A percentile compares a stretch with the other conserved stretches of the same genome.
phyloP scores from a whole-genome alignment of 1,139 yeast species.

The Magnusiomyces paraingens region DNA sequence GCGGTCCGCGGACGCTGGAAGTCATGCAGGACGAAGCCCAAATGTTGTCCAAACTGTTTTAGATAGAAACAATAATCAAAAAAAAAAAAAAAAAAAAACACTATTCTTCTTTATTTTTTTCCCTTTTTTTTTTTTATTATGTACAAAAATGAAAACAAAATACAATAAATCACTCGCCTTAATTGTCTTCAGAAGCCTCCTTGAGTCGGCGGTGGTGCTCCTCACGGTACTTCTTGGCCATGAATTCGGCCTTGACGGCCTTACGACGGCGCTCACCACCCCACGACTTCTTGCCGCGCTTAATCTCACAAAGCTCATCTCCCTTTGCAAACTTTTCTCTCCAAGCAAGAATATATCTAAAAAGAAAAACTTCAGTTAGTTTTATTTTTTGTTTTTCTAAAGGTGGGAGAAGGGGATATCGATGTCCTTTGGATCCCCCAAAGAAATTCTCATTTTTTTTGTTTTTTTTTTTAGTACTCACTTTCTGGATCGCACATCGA shows the following conservation, averaged over 20 bases:
- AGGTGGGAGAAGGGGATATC: no score
- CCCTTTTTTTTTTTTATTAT: not conserved
- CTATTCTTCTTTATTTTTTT: not conserved
- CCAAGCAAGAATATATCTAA: constrained; percentile 40
- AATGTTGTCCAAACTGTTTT: constrained; percentile 42
- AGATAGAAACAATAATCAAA: not conserved
- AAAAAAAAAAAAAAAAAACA: not conserved
- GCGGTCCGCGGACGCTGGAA: constrained; percentile 44
- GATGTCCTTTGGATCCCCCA: no score
- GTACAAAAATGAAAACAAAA: not conserved
- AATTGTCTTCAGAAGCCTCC: constrained; percentile 6
- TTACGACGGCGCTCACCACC: constrained; percentile 87
- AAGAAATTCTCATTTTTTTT: not conserved
- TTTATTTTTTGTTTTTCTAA: no score
- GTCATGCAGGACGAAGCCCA: constrained; percentile 63
- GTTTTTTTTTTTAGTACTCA: no score
- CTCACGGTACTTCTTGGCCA: constrained; percentile 35
- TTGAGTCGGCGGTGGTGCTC: constrained; percentile 9
- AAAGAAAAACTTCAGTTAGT: not conserved
- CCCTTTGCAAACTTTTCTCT: constrained; percentile 48
- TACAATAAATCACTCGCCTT: not conserved
- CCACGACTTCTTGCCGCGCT: constrained; percentile 62
- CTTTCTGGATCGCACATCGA: constrained; percentile 66
- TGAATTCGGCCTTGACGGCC: constrained; percentile 61
- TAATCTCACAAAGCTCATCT: constrained; percentile 51